Evolutionary conservation across 768 basidiomycete genomes (phyloP).

Genomic region (Hemileccinum rubropunctum): DNA sequence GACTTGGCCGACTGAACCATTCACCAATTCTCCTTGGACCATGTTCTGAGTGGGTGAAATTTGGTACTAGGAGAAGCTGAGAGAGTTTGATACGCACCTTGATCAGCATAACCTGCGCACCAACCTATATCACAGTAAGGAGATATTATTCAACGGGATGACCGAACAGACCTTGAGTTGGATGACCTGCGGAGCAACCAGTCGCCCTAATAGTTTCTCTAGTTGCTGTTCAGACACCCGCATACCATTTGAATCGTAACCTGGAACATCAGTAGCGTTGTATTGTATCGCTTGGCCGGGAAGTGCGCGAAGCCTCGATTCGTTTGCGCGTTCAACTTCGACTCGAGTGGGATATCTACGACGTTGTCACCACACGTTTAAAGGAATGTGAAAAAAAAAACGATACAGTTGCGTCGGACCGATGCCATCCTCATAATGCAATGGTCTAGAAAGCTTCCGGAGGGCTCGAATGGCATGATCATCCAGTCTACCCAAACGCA

Average conservation of each 20-base stretch:
- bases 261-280: slow-evolving; percentile 43
- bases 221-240: slow-evolving; percentile 37
- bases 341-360: slow-evolving; percentile 63
- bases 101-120: slow-evolving; percentile 85
- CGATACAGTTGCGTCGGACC: slow-evolving; percentile 78
- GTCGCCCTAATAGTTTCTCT: slow-evolving; percentile 49
- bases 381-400: neutral
- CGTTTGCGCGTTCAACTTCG: slow-evolving; percentile 75
- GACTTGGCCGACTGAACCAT: slow-evolving; percentile 65
- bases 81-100: slow-evolving; percentile 44
- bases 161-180: slow-evolving; percentile 45
- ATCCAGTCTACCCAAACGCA: slow-evolving; percentile 72
- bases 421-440: slow-evolving; percentile 68
- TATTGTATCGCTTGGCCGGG: slow-evolving; percentile 39
- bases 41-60: slow-evolving; percentile 48
- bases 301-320: slow-evolving; percentile 44
- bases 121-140: slow-evolving; percentile 43
- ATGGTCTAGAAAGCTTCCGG: slow-evolving; percentile 48
- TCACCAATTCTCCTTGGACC: slow-evolving; percentile 64
- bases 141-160: neutral
- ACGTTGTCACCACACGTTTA: neutral
- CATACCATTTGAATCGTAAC: slow-evolving; percentile 43
- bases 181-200: slow-evolving; percentile 52
- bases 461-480: slow-evolving; percentile 47
- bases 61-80: neutral